Conservation (phyloP, 2,329 filamentous ascomycete species). For the Penicillium sp. region DNA sequence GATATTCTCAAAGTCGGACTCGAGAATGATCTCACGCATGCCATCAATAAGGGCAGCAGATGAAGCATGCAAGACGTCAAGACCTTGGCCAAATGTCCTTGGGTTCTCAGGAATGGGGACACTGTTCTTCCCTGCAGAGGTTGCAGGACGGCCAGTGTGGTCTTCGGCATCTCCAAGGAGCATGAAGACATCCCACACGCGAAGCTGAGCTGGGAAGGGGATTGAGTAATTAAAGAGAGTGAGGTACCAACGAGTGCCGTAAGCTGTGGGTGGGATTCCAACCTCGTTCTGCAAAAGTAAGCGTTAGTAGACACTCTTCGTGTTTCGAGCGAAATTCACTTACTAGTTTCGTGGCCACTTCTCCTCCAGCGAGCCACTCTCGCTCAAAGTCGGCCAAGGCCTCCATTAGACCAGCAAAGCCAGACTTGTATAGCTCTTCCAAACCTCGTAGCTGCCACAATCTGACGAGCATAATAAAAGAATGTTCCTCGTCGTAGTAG, state of each 20-base stretch:
- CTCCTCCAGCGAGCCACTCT: constrained; percentile 74
- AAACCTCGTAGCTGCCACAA: constrained; percentile 88
- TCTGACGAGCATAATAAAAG: constrained; percentile 95
- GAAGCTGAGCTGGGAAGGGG: constrained; percentile 87
- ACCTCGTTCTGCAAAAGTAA: constrained; percentile 64
- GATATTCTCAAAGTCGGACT: constrained; percentile 93
- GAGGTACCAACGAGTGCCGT: constrained; percentile 94
- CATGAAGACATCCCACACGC: constrained; percentile 98
- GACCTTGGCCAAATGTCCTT: constrained; percentile 59
- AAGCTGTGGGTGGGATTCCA: constrained; percentile 82
- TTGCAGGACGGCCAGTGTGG: constrained; percentile 23
- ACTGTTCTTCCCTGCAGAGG: constrained; percentile 27
- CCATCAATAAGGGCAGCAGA: constrained; percentile 88
- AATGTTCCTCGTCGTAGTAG: constrained; percentile 93
- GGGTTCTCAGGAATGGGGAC: constrained; percentile 24
- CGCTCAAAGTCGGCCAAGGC: constrained; percentile 82
- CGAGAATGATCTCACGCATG: constrained; percentile 80
- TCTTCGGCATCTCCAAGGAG: constrained; percentile 76
- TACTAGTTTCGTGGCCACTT: constrained; percentile 78
- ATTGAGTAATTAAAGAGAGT: constrained; percentile 97
- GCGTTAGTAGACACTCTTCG: constrained; percentile 1
- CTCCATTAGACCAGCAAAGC: constrained; percentile 83
- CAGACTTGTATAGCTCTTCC: constrained; percentile 76
- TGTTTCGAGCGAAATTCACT: constrained; percentile 39
- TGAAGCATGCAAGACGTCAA: constrained; percentile 87